These are phyloP conservation scores for Macrophomina tecta DNA, from an alignment of 2,329 filamentous ascomycete species.

Conservation along the genomic window DNA sequence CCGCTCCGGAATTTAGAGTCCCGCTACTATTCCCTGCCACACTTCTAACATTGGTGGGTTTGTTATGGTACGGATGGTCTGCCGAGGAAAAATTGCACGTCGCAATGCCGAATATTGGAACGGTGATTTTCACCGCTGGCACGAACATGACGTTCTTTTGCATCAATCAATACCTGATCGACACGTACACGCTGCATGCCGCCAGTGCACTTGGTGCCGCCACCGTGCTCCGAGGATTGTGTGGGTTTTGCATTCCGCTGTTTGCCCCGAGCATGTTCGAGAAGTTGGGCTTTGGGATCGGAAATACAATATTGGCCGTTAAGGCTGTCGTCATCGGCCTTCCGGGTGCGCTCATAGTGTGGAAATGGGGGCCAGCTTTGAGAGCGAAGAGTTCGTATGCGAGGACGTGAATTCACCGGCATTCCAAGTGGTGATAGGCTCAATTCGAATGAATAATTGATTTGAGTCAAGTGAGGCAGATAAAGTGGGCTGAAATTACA, in stretches of 20 bases:
- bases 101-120: constrained; percentile 67
- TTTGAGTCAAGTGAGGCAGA: no score
- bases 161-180: constrained; percentile 68
- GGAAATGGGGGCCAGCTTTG: constrained; percentile 1
- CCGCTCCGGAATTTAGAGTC: constrained; percentile 51
- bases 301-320: constrained; percentile 62
- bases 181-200: constrained; percentile 56
- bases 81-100: constrained; percentile 61
- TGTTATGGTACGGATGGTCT: constrained; percentile 66
- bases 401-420: not conserved
- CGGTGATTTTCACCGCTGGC: constrained; percentile 61
- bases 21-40: constrained; percentile 63
- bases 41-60: constrained; percentile 59
- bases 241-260: constrained; percentile 65
- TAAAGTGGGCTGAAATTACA: no score
- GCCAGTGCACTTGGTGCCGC: constrained; percentile 61
- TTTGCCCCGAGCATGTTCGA: constrained; percentile 62
- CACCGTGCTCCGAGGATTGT: constrained; percentile 61
- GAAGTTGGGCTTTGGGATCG: constrained; percentile 56
- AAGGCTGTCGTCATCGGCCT: constrained; percentile 60
- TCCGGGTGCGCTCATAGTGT: constrained; percentile 51
- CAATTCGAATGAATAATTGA: no score
- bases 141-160: constrained; percentile 64
- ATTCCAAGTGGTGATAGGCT: no score
- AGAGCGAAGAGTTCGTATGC: not conserved